These are phyloP conservation scores for Aureobasidium sp. DNA, from an alignment of 2,329 filamentous ascomycete genomes.

Conservation along the genomic window DNA sequence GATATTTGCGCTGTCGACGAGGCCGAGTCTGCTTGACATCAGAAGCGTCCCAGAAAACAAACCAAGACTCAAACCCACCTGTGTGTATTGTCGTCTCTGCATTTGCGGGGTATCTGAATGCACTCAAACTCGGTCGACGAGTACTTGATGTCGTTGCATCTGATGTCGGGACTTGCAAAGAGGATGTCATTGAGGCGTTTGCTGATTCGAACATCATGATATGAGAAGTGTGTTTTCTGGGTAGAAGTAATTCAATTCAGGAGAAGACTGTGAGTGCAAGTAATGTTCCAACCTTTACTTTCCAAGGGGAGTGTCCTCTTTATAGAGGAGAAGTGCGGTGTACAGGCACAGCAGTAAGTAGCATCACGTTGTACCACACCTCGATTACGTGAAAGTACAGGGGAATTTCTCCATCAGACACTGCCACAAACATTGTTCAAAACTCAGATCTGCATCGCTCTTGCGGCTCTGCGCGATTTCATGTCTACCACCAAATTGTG, in stretches of 20 bases:
- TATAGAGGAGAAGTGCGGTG: neutral
- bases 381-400: slow-evolving; percentile 8
- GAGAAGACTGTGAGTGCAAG: neutral
- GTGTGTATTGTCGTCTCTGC: neutral
- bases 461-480: slow-evolving; percentile 13
- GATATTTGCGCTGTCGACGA: slow-evolving; percentile 10
- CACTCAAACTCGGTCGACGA: slow-evolving; percentile 3
- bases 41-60: neutral
- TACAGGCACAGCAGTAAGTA: neutral
- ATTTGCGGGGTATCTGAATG: neutral
- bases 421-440: slow-evolving; percentile 6
- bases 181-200: neutral
- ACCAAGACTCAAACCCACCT: neutral
- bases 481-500: neutral
- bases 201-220: slow-evolving; percentile 1
- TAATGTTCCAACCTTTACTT: neutral
- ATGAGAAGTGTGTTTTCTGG: neutral
- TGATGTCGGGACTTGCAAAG: neutral
- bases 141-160: neutral
- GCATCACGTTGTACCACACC: slow-evolving; percentile 7
- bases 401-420: neutral
- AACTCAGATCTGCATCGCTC: neutral
- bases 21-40: neutral
- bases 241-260: neutral
- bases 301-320: neutral